phyloP scores from a whole-genome alignment of 257 asterid genomes.

The Solanum pennellii region DNA sequence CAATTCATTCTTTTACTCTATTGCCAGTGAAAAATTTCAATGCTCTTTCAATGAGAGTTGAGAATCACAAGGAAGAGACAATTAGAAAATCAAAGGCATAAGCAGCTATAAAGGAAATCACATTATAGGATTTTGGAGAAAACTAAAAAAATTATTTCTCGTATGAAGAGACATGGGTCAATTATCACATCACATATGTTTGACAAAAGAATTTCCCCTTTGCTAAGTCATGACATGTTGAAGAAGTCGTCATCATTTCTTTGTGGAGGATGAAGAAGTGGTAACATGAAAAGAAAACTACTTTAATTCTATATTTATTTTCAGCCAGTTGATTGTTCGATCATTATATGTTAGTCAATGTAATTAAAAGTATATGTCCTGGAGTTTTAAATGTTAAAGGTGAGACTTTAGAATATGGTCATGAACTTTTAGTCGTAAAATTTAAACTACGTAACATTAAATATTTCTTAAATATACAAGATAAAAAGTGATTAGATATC shows the following conservation, averaged over 20 bases:
- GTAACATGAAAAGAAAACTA: not conserved
- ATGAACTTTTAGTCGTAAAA: not conserved
- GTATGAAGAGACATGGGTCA: slow-evolving; percentile 64
- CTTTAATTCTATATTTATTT: not conserved
- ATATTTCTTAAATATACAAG: not conserved
- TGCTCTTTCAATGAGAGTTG: slow-evolving; percentile 14
- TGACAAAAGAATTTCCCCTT: slow-evolving; percentile 56
- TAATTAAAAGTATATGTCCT: too few relatives aligned
- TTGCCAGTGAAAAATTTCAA: slow-evolving; percentile 31
- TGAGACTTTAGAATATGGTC: not conserved
- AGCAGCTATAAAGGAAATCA: slow-evolving; percentile 60
- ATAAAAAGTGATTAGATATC: not conserved
- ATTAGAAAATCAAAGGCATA: slow-evolving; percentile 65
- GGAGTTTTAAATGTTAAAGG: not conserved
- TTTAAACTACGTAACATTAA: too few relatives aligned
- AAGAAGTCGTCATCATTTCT: slow-evolving; percentile 90
- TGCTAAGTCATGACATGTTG: slow-evolving; percentile 68
- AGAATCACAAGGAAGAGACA: slow-evolving; percentile 41
- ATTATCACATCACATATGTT: slow-evolving; percentile 73
- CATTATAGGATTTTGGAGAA: slow-evolving; percentile 72
- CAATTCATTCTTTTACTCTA: slow-evolving; percentile 42
- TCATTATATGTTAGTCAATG: not conserved
- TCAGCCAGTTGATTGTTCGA: not conserved
- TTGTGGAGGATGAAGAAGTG: slow-evolving; percentile 44
- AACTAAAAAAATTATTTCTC: slow-evolving; percentile 64